Base-by-base conservation (phyloP, 768 basidiomycete genomes). In the Filobasidium floriforme region DNA sequence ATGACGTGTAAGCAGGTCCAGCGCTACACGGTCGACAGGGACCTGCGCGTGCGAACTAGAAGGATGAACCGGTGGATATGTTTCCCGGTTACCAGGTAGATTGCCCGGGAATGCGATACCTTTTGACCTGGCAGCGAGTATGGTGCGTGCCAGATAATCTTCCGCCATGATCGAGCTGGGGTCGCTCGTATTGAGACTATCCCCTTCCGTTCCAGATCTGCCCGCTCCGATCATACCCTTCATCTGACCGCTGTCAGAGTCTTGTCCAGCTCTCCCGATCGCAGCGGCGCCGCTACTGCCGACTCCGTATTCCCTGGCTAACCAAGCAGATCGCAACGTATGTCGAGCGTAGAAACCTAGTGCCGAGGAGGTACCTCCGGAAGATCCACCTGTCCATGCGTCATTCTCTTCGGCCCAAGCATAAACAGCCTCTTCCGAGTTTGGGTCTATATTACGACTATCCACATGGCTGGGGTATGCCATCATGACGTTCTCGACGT, bases 261-360 rank as follows among this genome's bases (percentile, higher is more conserved):
- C 62, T 7, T 61, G 55, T 9, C 62, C 57, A 7, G 26, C 54
- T 41, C 62, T 68, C 7, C 68, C 67, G 19, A 75, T 72, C 43
- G 67, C 59, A 0, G 62, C 67, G 24, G 26, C 24, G 0, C 60
- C 41, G 12, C 70, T 65, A 12, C 68, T 66, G 5, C 76, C 76
- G 19, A 68, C 70, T 18, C 76, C 76, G 66, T 67, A 71, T 41
- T 73, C 68, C 59, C 75, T 73, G 62, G 72, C 72, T 15, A 75
- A 71, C 76, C 76, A 77, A 37, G 76, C 76, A 7, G 72, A 73
- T 57, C 76, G 61, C 19, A 77, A 59, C 6, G 73, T 72, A 68
- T 74, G 73, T 18, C 76, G 66, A 10, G 69, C 73, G 65, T 73
- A 74, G 60, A 72, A 71, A 18, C 76, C 74, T 4, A 77, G 66